Percentiles rank a stretch among this genome's conserved stretches.
Evolutionary conservation across 2,329 filamentous ascomycete species (phyloP).

Genomic region (Fonsecaea erecta): DNA sequence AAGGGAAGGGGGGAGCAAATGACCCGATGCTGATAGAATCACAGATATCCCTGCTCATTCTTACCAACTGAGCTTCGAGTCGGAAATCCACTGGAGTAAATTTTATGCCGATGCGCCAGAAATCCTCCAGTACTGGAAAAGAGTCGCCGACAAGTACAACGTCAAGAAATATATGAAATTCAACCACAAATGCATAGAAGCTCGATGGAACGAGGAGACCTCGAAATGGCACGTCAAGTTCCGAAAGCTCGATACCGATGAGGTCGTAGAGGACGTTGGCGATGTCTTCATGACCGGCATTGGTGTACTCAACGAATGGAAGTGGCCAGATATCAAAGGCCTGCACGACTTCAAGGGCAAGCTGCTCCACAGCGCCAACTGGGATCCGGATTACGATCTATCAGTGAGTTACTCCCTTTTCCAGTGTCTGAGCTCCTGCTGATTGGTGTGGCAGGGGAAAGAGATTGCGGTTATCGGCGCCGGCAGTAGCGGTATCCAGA

Average conservation of each 20-base stretch:
- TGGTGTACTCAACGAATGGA: slow-evolving; percentile 62
- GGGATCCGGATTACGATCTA: slow-evolving; percentile 38
- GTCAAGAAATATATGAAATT: slow-evolving; percentile 40
- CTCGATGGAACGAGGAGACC: slow-evolving; percentile 35
- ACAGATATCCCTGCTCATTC: slow-evolving; percentile 34
- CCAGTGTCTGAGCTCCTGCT: not conserved
- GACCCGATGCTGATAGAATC: not conserved
- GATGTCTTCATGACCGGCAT: slow-evolving; percentile 64
- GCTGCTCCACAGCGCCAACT: slow-evolving; percentile 41
- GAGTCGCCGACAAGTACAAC: slow-evolving; percentile 34
- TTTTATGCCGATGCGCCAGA: slow-evolving; percentile 37
- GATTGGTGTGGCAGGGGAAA: slow-evolving; percentile 28
- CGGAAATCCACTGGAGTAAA: slow-evolving; percentile 31
- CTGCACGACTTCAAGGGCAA: slow-evolving; percentile 41
- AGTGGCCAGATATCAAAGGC: slow-evolving; percentile 43
- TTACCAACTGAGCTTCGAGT: slow-evolving; percentile 33
- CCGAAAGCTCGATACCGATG: slow-evolving; percentile 24
- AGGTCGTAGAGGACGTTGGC: slow-evolving; percentile 42
- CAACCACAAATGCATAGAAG: slow-evolving; percentile 37
- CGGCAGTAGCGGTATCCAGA: slow-evolving; percentile 39
- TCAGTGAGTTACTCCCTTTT: slow-evolving; percentile 17
- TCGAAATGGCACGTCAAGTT: slow-evolving; percentile 37
- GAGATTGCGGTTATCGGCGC: slow-evolving; percentile 39
- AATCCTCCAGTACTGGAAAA: slow-evolving; percentile 36
- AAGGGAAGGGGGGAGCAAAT: too few relatives aligned